Evolutionary conservation across 306 rosid genomes (phyloP), one percentile per base, ranked within the genome.

Genomic region (Quercus robur): DNA sequence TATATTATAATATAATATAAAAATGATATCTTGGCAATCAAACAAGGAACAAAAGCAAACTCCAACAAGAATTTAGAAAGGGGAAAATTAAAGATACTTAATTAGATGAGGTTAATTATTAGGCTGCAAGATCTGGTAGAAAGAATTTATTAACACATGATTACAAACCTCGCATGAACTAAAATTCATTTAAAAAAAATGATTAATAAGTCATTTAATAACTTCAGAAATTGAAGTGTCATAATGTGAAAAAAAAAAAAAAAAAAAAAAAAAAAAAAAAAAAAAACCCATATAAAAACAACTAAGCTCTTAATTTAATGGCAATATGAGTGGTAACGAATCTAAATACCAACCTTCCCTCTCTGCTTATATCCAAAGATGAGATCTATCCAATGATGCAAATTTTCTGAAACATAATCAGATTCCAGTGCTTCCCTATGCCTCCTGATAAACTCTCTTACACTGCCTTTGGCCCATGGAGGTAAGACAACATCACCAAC

Each of bases 361-460:
- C 98, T 91, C 87, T 96, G 99, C 83, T 93, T 96, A 84, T 86
- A 85, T 80, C 99, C 99, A 85, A 96, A 96, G 70, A 96, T 93
- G 74, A 96, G 99, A 85, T 96, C 99, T 73, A 96, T 96, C 99
- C 99, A 96, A 74, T 93, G 97, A 85, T 96, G 98, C 92, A 96
- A 86, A 79, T 93, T 88, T 89, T 96, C 97, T 19, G 99, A 96
- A 81, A 93, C 92, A 78, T 76, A 91, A 75, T 93, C 93, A 78
- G 97, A 96, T 83, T 96, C 99, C 86, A 96, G 93, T 33, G 98
- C 99, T 87, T 96, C 97, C 91, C 99, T 93, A 78, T 96, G 99
- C 88, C 86, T 96, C 86, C 75, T 89, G 89, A 96, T 93, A 88
- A 96, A 96, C 92, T 96, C 98, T 77, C 97, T 89, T 63, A 78